Evolutionary conservation across 345 rosid genomes (phyloP).

Genomic region (Murraya paniculata): DNA sequence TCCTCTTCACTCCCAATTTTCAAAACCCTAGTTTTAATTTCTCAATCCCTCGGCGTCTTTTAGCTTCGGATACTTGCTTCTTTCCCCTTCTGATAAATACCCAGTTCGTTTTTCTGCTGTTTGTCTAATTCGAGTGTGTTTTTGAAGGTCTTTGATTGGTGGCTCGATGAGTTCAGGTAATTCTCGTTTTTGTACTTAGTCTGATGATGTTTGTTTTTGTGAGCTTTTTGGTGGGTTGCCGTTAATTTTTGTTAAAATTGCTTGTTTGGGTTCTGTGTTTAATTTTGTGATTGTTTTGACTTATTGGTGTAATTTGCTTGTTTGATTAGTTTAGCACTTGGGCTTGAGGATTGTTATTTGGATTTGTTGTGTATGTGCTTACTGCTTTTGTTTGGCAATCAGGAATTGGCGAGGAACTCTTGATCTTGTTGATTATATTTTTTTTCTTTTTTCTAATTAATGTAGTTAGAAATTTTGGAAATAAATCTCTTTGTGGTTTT

Average conservation of each 20-base stretch:
- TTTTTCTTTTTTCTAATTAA: not conserved
- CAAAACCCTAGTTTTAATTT: constrained; percentile 12
- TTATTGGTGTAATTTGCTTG: not conserved
- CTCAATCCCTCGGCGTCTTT: not conserved
- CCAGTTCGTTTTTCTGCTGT: constrained; percentile 16
- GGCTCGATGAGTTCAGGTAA: constrained; percentile 14
- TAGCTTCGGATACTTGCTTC: not conserved
- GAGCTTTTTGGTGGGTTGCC: not conserved
- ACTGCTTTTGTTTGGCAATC: not conserved
- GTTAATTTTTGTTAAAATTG: not conserved
- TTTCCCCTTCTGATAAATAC: constrained; percentile 7
- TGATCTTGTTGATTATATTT: not conserved
- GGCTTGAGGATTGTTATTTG: not conserved
- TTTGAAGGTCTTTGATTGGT: not conserved
- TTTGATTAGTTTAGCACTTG: not conserved
- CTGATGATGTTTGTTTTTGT: not conserved
- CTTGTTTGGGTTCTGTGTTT: not conserved
- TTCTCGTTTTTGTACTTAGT: not conserved
- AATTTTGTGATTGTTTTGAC: not conserved
- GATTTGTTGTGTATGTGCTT: not conserved
- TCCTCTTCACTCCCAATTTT: constrained; percentile 8
- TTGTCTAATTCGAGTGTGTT: not conserved
- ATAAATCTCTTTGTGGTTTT: not conserved
- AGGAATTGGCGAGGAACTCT: not conserved
- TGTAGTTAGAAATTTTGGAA: not conserved